These are phyloP conservation scores for Cladorrhinum sp. DNA, from an alignment of 2,329 filamentous ascomycete genomes.

Conservation along the genomic window DNA sequence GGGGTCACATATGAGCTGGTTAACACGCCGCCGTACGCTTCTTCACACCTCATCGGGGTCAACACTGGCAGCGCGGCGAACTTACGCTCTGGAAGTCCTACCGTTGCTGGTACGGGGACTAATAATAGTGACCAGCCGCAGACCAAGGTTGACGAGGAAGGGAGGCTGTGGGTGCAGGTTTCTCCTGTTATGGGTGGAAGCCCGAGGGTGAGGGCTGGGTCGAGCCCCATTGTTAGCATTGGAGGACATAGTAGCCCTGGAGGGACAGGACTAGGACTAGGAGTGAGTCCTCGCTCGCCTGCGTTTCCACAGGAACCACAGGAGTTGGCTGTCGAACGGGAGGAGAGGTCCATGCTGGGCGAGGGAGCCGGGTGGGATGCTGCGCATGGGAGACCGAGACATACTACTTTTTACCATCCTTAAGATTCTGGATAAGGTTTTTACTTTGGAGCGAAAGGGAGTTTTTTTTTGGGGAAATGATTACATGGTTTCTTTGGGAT, in stretches of 20 bases:
- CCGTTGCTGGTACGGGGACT: neutral
- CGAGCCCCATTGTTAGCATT: neutral
- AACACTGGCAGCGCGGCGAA: neutral
- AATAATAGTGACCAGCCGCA: slow-evolving; percentile 7
- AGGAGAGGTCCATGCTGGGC: neutral
- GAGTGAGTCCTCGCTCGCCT: neutral
- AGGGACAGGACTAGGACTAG: neutral
- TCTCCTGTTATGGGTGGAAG: neutral
- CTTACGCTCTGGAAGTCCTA: neutral
- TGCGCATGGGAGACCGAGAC: slow-evolving; percentile 18
- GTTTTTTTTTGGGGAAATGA: neutral
- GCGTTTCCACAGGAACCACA: slow-evolving; percentile 9
- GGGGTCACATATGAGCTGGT: slow-evolving; percentile 20
- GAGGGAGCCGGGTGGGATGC: slow-evolving; percentile 15
- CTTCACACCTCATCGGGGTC: neutral
- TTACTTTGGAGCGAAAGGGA: neutral
- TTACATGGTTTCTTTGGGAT: neutral
- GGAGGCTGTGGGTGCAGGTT: slow-evolving; percentile 26
- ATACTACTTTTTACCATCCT: slow-evolving; percentile 27
- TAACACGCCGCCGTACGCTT: neutral
- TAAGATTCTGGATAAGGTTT: slow-evolving; percentile 3
- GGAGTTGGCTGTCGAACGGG: slow-evolving; percentile 16
- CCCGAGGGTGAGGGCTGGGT: neutral
- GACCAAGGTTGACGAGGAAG: slow-evolving; percentile 23
- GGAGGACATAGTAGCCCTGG: slow-evolving; percentile 2